Base-by-base conservation (phyloP, 1,284 basidiomycete species). In the Ganoderma leucocontextum region DNA sequence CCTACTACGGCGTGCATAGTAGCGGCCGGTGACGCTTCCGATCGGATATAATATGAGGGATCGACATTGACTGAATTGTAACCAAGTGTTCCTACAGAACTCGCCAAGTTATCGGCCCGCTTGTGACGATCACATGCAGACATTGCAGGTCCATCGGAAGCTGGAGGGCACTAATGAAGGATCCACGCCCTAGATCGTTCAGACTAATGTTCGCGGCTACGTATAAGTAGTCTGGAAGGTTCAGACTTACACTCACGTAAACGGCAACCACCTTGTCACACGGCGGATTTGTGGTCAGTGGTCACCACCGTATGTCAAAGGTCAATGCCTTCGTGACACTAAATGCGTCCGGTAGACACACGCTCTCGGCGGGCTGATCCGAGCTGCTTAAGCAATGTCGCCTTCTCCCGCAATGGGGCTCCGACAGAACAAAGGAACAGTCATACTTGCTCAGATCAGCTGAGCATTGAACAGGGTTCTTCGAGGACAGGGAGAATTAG, bases 301-400 rank as follows among this genome's bases (percentile, higher is more conserved):
- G 59, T 53, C 53, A 64, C 60, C 36, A n/a, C 38, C 22, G 49
- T 15, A 9, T 10, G 29, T 13, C 29, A 38, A 35, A 38, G 19
- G 35, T 38, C 55, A 58, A 58, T 38, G 19, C 35, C 35, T n/a
- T 4, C 29, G 35, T 35, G 33, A n/a, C 55, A 17, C 17, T 19
- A 19, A 60, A 19, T 49, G 19, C 52, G 29, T 62, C 39, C 53
- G 42, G 63, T 35, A 52, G 44, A 44, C 47, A 19, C 55, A 38
- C 60, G 58, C 17, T 49, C 44, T 10, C 29, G 10, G 35, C 71
- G 68, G 65, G 33, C 13, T 65, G 69, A 67, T 70, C 67, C 69
- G 71, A 41, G 10, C 39, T 22, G 38, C 17, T 35, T 60, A 60
- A 41, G 61, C 71, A 70, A 67, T 65, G 63, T 59, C 61, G 35